phyloP scores from a whole-genome alignment of 2,329 filamentous ascomycete genomes.

The Aspergillus sp. region DNA sequence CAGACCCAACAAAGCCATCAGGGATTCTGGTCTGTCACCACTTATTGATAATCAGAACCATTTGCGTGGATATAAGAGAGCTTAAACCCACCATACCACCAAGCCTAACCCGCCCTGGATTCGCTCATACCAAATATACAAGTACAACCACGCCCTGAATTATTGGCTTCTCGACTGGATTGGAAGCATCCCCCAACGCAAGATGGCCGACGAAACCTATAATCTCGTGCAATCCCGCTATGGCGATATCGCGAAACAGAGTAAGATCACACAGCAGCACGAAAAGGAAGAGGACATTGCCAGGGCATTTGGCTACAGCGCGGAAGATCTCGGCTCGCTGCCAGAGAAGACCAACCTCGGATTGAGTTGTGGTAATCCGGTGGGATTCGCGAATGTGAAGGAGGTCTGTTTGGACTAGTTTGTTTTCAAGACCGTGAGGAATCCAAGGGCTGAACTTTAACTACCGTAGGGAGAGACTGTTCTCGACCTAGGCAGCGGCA shows the following conservation, averaged over 20 bases:
- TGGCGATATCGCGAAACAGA: conserved; percentile 15
- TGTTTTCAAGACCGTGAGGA: conserved; percentile 52
- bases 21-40: background rate
- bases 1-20: background rate
- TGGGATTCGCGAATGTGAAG: conserved; percentile 49
- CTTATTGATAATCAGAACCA: background rate
- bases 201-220: conserved; percentile 16
- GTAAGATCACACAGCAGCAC: conserved; percentile 36
- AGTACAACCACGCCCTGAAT: background rate
- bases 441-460: conserved; percentile 57
- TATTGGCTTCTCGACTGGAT: background rate
- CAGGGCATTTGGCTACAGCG: conserved; percentile 53
- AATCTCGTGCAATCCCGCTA: conserved; percentile 18
- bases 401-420: conserved; percentile 33
- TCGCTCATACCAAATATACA: background rate
- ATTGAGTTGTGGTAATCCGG: conserved; percentile 55
- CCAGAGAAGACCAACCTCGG: conserved; percentile 53
- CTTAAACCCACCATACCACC: background rate
- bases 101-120: background rate
- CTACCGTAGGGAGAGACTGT: conserved; percentile 53
- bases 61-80: background rate
- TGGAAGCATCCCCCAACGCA: background rate
- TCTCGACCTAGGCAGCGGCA: conserved; percentile 58
- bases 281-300: conserved; percentile 40
- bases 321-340: conserved; percentile 48